Evolutionary conservation across 495 filamentous ascomycete species (phyloP), one percentile per base, ranked within the genome.

Genomic region (Aspergillus olivimuriae): DNA sequence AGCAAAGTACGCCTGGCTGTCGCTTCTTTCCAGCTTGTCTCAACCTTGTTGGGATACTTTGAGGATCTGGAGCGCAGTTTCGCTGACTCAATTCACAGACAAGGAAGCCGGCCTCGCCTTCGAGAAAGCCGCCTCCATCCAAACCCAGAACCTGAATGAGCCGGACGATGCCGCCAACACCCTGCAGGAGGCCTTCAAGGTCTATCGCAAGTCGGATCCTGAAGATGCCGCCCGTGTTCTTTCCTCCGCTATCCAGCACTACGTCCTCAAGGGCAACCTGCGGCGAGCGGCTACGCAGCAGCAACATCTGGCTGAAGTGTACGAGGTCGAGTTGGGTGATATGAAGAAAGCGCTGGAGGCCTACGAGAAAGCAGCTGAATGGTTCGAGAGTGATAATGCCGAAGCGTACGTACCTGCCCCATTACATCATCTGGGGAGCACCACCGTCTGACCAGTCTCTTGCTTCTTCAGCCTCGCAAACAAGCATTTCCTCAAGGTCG

Each of bases 321-420:
- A 82, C 54, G 88, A 96, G 67, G 63, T 76, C 3, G 87, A 94
- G 52, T 57, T 92, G 17, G 79, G 80, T 8, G 86, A 95, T 66
- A 69, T 68, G 44, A 83, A 85, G 63, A 73, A 76, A 50, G 89
- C 90, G 26, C 73, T 87, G 39, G 82, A 84, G 34, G 81, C 77
- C 51, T 95, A 89, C 58, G 80, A 91, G 58, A 72, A 76, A 37
- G 87, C 90, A 19, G 90, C 87, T 5, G 76, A 80, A 34, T 94
- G 88, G 87, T 97, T 83, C 55, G 86, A 92, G 56, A 74, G 72
- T 43, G 89, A 94, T 54, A 84, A 88, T 68, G 87, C 87, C n/a
- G 77, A 81, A 50, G 87, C 87, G 80, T 91, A 78, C 52, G 82
- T 46, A 8, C 18, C 16, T 12, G 4, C 12, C 39, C 11, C 17